These are phyloP conservation scores for Neckera pumila DNA, from an alignment of 225 moss, liverwort and hornwort species.

Conservation along the genomic window DNA sequence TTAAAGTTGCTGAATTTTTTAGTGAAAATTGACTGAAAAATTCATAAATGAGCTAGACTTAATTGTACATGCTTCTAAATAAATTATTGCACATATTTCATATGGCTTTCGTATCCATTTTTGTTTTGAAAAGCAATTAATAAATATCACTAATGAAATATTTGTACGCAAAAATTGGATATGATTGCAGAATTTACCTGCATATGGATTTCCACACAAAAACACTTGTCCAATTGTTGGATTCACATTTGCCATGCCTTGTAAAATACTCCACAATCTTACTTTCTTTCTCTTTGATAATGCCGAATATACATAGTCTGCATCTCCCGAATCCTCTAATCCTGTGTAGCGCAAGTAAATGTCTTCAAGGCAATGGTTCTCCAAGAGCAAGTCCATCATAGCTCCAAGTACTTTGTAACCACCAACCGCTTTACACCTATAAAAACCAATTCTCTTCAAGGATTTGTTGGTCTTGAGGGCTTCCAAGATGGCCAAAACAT, in stretches of 20 bases:
- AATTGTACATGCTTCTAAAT: accelerated
- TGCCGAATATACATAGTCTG: not conserved
- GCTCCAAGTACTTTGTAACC: not conserved
- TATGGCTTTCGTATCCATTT: not conserved
- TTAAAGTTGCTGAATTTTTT: too few species aligned
- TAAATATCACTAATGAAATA: not conserved
- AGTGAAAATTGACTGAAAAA: too few species aligned
- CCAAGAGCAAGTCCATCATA: not conserved
- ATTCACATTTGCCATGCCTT: not conserved
- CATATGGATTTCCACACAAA: not conserved
- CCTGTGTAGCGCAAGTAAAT: accelerated
- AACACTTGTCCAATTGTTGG: not conserved
- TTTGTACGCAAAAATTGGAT: too few species aligned
- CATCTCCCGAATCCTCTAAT: accelerated
- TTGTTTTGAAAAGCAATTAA: not conserved
- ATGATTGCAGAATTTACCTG: not conserved
- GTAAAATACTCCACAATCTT: not conserved
- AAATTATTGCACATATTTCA: not conserved
- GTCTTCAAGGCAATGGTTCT: not conserved
- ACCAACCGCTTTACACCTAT: accelerated
- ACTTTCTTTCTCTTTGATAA: not conserved
- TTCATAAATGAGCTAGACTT: too few species aligned
- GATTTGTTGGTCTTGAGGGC: not conserved
- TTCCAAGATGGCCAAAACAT: not conserved
- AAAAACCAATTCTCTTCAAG: accelerated